Percentiles rank a stretch among this genome's conserved stretches.
phyloP scores from a whole-genome alignment of 768 basidiomycete species.

The Amanita phalloides region DNA sequence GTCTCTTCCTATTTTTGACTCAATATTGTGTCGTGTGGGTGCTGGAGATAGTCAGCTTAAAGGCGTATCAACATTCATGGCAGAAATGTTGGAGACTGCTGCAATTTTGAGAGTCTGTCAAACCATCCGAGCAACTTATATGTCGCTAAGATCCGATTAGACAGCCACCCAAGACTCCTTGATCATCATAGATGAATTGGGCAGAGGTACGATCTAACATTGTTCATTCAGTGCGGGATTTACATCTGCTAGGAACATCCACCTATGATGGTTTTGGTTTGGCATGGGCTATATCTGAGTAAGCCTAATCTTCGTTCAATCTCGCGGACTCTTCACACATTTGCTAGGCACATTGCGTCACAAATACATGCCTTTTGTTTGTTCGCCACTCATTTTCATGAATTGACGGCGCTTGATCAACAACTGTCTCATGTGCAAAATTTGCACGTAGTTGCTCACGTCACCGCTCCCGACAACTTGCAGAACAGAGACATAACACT shows the following conservation, averaged over 20 bases:
- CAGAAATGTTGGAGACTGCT: conserved; percentile 98
- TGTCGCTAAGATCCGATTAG: conserved; percentile 24
- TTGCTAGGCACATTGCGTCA: conserved; percentile 77
- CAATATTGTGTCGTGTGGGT: conserved; percentile 89
- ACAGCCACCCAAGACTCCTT: conserved; percentile 87
- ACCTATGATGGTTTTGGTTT: conserved; percentile 97
- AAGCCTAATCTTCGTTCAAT: conserved; percentile 11
- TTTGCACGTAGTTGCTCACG: conserved; percentile 91
- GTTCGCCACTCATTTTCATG: conserved; percentile 98
- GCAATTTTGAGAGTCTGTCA: conserved; percentile 73
- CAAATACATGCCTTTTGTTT: conserved; percentile 89
- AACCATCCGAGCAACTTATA: background rate
- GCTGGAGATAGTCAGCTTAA: conserved; percentile 97
- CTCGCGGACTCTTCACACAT: background rate
- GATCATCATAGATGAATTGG: conserved; percentile 96
- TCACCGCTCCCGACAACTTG: conserved; percentile 67
- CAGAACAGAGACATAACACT: conserved; percentile 72
- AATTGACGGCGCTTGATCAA: conserved; percentile 86
- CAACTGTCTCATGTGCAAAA: conserved; percentile 85
- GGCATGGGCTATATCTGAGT: conserved; percentile 99
- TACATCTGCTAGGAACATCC: conserved; percentile 56
- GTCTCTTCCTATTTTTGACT: conserved; percentile 86
- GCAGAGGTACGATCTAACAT: conserved; percentile 46
- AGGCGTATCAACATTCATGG: conserved; percentile 99
- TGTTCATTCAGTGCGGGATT: background rate